phyloP scores from a whole-genome alignment of 192 early-diverging fungal genomes.

The Thoreauomyces humboldtii region DNA sequence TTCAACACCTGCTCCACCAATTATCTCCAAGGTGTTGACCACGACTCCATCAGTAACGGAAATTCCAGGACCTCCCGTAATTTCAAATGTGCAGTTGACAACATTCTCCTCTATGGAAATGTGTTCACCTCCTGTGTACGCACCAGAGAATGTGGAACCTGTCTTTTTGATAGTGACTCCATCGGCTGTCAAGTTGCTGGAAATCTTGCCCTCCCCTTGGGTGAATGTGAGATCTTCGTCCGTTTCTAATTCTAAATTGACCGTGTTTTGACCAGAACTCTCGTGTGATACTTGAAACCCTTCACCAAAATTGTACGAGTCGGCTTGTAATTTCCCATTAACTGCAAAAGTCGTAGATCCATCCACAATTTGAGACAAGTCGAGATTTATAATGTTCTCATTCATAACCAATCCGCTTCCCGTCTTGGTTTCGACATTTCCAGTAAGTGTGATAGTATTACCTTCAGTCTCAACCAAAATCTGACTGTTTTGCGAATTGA shows the following conservation, averaged over 20 bases:
- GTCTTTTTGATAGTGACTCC: not conserved
- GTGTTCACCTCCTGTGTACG: not conserved
- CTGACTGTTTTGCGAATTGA: no score
- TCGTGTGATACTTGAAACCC: not conserved
- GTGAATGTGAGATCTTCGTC: not conserved
- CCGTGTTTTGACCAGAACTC: not conserved
- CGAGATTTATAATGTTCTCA: not conserved
- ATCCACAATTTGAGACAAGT: not conserved
- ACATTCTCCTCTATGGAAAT: no score
- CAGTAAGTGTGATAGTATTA: not conserved
- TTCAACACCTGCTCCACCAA: not conserved
- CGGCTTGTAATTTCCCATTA: not conserved
- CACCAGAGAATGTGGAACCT: not conserved
- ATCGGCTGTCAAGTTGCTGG: not conserved
- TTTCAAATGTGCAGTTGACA: no score
- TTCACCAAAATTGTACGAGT: not conserved
- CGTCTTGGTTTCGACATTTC: not conserved
- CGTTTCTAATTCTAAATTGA: not conserved
- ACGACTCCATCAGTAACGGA: not conserved
- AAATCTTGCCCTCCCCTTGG: no score
- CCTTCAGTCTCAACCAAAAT: constrained; percentile 7
- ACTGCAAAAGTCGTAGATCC: not conserved
- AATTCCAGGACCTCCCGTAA: not conserved
- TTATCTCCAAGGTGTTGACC: not conserved
- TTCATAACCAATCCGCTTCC: not conserved